Percentiles rank a stretch among this genome's conserved stretches.
Conservation (phyloP, 2,329 filamentous ascomycete genomes). For the Akanthomyces uredinophilus region DNA sequence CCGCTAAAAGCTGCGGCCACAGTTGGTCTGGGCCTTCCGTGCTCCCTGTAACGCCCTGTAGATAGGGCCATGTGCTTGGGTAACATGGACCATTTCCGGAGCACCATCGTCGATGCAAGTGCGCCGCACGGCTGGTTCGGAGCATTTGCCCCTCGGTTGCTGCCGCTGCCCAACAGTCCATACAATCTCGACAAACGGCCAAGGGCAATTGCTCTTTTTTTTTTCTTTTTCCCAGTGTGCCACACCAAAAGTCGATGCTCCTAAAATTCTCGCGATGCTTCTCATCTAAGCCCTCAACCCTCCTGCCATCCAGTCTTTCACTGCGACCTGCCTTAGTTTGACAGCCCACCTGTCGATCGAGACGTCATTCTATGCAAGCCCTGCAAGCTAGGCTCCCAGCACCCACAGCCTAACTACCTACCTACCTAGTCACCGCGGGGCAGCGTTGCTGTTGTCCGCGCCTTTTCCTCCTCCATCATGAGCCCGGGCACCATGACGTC, state of each 20-base stretch:
- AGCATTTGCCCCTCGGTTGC: slow-evolving; percentile 11
- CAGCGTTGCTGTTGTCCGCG: slow-evolving; percentile 1
- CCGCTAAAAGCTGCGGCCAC: not conserved
- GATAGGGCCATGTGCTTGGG: not conserved
- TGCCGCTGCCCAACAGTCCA: not conserved
- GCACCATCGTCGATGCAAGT: slow-evolving; percentile 7
- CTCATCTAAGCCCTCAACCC: not conserved
- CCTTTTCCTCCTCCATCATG: slow-evolving; percentile 40
- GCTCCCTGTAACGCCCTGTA: not conserved
- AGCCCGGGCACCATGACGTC: slow-evolving; percentile 58
- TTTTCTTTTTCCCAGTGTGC: not conserved
- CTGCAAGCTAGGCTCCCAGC: slow-evolving; percentile 1
- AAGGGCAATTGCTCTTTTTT: not conserved
- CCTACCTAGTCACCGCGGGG: slow-evolving; percentile 15
- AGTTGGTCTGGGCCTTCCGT: not conserved
- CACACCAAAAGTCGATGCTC: slow-evolving; percentile 3
- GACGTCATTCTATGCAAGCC: not conserved
- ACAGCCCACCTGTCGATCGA: not conserved
- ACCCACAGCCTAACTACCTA: slow-evolving; percentile 4
- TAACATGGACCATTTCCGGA: too few relatives aligned
- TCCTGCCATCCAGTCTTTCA: not conserved
- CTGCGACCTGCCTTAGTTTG: not conserved
- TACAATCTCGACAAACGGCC: not conserved
- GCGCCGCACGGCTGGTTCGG: slow-evolving; percentile 3
- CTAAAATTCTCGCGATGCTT: slow-evolving; percentile 2